These are phyloP conservation scores for Cicer bijugum DNA, from an alignment of 306 rosid species.

Conservation along the genomic window DNA sequence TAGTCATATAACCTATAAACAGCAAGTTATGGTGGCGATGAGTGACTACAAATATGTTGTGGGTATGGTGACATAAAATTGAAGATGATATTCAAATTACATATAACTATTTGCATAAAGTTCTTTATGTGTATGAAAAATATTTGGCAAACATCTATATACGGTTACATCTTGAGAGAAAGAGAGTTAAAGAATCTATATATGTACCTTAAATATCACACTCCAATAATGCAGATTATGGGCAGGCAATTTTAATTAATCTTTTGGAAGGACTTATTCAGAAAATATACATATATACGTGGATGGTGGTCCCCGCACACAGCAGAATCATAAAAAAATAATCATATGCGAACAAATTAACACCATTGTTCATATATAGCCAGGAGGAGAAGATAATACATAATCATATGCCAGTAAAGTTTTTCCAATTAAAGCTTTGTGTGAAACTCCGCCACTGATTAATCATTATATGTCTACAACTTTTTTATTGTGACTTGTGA, in stretches of 20 bases:
- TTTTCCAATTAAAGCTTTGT: too few species aligned
- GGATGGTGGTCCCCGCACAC: slow-evolving; percentile 15
- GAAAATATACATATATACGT: neutral
- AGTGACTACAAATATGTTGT: too few species aligned
- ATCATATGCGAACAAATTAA: slow-evolving; percentile 46
- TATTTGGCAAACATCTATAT: too few species aligned
- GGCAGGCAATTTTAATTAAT: slow-evolving; percentile 49
- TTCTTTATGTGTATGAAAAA: neutral
- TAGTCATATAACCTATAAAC: too few species aligned
- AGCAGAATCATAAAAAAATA: neutral
- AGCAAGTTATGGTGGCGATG: slow-evolving; percentile 30
- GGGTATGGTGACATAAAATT: slow-evolving; percentile 11
- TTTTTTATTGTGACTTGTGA: too few species aligned
- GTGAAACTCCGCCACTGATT: too few species aligned
- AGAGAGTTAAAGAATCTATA: neutral
- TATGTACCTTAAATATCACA: slow-evolving; percentile 20
- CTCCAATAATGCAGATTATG: slow-evolving; percentile 51
- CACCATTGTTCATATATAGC: neutral
- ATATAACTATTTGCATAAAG: neutral
- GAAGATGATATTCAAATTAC: slow-evolving; percentile 19
- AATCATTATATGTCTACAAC: too few species aligned
- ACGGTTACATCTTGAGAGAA: too few species aligned
- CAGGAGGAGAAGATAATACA: neutral
- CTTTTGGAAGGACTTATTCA: slow-evolving; percentile 52
- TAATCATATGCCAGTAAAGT: too few species aligned